Conservation (phyloP, 1,139 yeast species). For the Sugiyamaella pinicola region DNA sequence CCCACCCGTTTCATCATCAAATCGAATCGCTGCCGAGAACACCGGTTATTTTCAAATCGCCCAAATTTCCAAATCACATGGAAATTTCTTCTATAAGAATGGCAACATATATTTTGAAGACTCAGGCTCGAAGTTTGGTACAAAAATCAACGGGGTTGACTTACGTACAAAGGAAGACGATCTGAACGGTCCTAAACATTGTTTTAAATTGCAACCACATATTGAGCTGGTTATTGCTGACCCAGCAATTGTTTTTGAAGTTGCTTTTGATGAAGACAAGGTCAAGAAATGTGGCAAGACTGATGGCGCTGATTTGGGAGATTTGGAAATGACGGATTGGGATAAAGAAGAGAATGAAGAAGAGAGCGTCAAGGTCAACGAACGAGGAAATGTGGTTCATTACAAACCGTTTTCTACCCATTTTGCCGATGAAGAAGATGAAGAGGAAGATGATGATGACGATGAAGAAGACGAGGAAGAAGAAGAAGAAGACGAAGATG, state of each 20-base stretch:
- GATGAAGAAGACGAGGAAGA: slow-evolving; percentile 1
- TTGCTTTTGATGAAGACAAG: slow-evolving; percentile 9
- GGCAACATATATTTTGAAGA: slow-evolving; percentile 26
- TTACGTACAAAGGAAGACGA: slow-evolving; percentile 1
- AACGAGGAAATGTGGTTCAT: not conserved
- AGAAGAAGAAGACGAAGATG: not conserved
- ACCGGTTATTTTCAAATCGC: slow-evolving; percentile 28
- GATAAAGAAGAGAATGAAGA: slow-evolving; percentile 24
- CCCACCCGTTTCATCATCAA: not conserved
- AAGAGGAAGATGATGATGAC: slow-evolving; percentile 5
- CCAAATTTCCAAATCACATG: slow-evolving; percentile 32
- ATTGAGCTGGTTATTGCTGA: not conserved
- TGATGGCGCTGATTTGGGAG: too few relatives aligned
- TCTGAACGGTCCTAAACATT: not conserved
- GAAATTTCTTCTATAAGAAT: slow-evolving; percentile 22
- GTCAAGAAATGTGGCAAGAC: slow-evolving; percentile 26
- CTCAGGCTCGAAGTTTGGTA: slow-evolving; percentile 29
- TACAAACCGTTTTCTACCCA: not conserved
- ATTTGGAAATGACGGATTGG: not conserved
- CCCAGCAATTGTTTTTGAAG: not conserved
- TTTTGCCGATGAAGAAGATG: slow-evolving; percentile 5
- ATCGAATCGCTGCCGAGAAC: slow-evolving; percentile 16
- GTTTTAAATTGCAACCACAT: not conserved
- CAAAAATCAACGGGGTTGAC: slow-evolving; percentile 13
- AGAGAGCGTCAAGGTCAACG: slow-evolving; percentile 18